These are phyloP conservation scores for Wallemia hederae DNA, from an alignment of 1,284 basidiomycete genomes.

Conservation along the genomic window DNA sequence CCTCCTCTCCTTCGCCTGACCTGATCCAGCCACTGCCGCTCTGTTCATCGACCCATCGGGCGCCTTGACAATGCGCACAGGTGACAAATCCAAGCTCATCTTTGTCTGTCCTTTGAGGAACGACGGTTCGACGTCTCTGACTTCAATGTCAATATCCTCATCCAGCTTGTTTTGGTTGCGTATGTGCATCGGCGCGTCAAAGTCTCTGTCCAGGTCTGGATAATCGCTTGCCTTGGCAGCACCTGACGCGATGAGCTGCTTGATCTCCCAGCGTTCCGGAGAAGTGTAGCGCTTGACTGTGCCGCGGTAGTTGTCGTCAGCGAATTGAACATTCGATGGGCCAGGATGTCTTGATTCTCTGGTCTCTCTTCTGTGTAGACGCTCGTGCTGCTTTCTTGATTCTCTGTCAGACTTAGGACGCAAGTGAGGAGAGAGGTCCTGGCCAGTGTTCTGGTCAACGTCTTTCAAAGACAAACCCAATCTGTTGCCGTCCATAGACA, in stretches of 20 bases:
- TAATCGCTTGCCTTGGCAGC: conserved; percentile 77
- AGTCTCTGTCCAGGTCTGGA: conserved; percentile 80
- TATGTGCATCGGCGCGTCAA: conserved; percentile 35
- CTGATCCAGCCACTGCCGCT: conserved; percentile 73
- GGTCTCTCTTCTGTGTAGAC: conserved; percentile 28
- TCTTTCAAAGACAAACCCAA: conserved; percentile 86
- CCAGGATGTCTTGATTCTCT: conserved; percentile 26
- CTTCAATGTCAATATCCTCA: conserved; percentile 87
- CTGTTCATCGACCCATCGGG: conserved; percentile 38
- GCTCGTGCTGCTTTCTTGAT: conserved; percentile 37
- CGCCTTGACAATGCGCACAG: conserved; percentile 48
- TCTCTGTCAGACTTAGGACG: conserved; percentile 80
- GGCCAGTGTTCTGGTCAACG: conserved; percentile 68
- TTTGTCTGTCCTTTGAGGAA: conserved; percentile 93
- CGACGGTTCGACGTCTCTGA: conserved; percentile 83
- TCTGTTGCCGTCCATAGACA: conserved; percentile 57
- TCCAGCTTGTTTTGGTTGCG: conserved; percentile 43
- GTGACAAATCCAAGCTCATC: conserved; percentile 74
- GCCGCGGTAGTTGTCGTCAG: conserved; percentile 31
- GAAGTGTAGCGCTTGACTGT: conserved; percentile 77
- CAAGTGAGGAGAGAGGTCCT: conserved; percentile 72
- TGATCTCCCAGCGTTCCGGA: conserved; percentile 96
- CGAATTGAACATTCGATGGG: conserved; percentile 15
- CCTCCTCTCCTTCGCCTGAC: conserved; percentile 74
- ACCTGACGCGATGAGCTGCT: conserved; percentile 90